Base-by-base conservation (phyloP, 1,284 basidiomycete genomes). In the Melanopsichium pennsylvanicum region DNA sequence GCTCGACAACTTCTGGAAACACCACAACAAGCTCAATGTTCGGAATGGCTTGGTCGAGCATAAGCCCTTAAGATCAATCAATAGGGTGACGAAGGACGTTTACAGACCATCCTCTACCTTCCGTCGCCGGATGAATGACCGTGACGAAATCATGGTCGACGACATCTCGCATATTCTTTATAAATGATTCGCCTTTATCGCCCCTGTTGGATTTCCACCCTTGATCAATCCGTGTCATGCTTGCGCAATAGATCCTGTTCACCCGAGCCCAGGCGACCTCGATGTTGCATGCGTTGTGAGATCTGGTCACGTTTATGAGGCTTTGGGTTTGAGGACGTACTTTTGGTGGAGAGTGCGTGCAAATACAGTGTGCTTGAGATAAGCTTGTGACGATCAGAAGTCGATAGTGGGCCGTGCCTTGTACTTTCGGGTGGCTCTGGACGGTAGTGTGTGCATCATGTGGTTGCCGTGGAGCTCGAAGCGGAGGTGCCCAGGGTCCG, bases 41-140 rank as follows among this genome's bases (percentile, higher is more conserved):
- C 76, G 75, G 75, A 62, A 77, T 29, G 75, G 75, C 11, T 27
- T 74, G 12, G 52, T 52, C 10, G 58, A 59, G 11, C 74, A 72
- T 31, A 54, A 69, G 34, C 75, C 75, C 9, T 45, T 77, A 2
- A 74, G 75, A 9, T 66, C 63, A 16, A 72, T 75, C 43, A 77
- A 77, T 25, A 31, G 75, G 5, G 41, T 77, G 38, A 45, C 72
- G 8, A 68, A 72, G 23, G 72, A 61, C 5, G 75, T 77, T 4
- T 70, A 72, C 46, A 52, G 55, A 33, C 60, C 70, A 2, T 64
- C 55, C 29, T 35, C 50, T 12, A 29, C 47, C 3, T 55, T 38
- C 42, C 56, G 67, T 15, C 35, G 56, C 25, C 33, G 32, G 16
- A 37, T 54, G 41, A 72, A 72, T 32, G 67, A 40, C 18, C 39